A percentile compares a stretch with the other conserved stretches of the same genome.
Evolutionary conservation across 177 flowering plant species (phyloP).

Genomic region (Vitis hybrid): DNA sequence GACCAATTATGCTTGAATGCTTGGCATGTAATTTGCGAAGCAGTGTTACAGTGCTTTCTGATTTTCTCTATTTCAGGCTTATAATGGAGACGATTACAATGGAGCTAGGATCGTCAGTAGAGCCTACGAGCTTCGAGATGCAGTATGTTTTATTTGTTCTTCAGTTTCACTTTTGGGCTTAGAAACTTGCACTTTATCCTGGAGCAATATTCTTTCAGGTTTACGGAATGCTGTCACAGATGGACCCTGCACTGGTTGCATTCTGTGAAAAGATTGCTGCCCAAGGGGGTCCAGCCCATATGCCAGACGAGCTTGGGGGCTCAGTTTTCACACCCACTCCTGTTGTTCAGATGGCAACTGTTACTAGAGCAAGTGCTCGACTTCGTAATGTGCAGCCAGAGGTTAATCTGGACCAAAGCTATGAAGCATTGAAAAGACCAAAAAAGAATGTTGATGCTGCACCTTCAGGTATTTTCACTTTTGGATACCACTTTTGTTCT

Average conservation of each 20-base stretch:
- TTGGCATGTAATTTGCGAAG: not conserved
- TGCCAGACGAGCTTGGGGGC: conserved; percentile 64
- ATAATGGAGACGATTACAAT: conserved; percentile 94
- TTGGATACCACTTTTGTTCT: not conserved
- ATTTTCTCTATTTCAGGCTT: conserved; percentile 45
- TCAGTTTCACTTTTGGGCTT: not conserved
- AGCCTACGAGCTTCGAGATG: conserved; percentile 93
- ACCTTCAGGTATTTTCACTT: conserved; percentile 49
- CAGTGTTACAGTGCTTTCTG: not conserved
- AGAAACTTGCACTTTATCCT: not conserved
- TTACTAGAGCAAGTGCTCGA: conserved; percentile 89
- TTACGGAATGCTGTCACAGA: conserved; percentile 96
- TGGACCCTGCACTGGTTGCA: conserved; percentile 91
- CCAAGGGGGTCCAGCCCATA: conserved; percentile 75
- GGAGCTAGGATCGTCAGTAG: conserved; percentile 98
- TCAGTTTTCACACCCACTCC: conserved; percentile 49
- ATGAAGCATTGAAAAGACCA: conserved; percentile 66
- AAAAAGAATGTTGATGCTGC: conserved; percentile 63
- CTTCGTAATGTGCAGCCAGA: conserved; percentile 95
- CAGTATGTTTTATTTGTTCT: conserved; percentile 47
- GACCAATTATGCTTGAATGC: not conserved
- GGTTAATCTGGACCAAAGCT: conserved; percentile 74
- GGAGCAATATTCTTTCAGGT: conserved; percentile 45
- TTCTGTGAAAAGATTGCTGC: conserved; percentile 93
- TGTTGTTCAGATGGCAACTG: conserved; percentile 62